Conservation (phyloP, 129 eudicot species). For the Lactuca sativa region DNA sequence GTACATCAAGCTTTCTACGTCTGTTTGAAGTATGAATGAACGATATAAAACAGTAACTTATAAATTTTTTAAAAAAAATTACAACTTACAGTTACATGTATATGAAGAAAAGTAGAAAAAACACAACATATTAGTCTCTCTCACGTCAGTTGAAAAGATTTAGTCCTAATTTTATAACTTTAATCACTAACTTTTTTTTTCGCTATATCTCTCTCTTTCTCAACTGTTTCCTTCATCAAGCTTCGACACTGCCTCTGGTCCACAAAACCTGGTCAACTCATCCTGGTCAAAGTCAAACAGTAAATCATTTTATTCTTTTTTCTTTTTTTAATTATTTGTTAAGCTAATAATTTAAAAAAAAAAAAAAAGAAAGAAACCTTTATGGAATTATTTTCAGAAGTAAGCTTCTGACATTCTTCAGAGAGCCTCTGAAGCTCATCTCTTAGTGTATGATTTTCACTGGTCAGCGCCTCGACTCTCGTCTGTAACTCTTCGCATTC, state of each 20-base stretch:
- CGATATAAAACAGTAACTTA: background rate
- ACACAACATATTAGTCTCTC: background rate
- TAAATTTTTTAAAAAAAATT: too few relatives aligned
- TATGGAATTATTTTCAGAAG: constrained; percentile 70
- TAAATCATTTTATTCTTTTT: background rate
- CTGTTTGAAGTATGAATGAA: background rate
- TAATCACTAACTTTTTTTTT: constrained; percentile 6
- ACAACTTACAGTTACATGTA: background rate
- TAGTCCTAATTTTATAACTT: background rate
- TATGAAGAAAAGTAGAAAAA: too few relatives aligned
- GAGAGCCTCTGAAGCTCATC: constrained; percentile 80
- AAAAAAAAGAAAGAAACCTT: constrained; percentile 46
- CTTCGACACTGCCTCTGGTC: constrained; percentile 59
- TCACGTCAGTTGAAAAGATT: background rate
- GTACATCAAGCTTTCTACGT: background rate
- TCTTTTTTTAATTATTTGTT: background rate
- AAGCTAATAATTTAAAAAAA: background rate
- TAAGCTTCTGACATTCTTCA: constrained; percentile 76
- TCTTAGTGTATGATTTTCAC: constrained; percentile 66
- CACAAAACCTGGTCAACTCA: constrained; percentile 59
- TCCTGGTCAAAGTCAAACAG: constrained; percentile 48
- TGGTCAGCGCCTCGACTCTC: constrained; percentile 66
- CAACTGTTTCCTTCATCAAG: constrained; percentile 63
- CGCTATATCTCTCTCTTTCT: constrained; percentile 12
- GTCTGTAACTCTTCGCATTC: constrained; percentile 96